These are phyloP conservation scores for Pouteria campechiana DNA, from an alignment of 179 eudicot species.

Conservation along the genomic window DNA sequence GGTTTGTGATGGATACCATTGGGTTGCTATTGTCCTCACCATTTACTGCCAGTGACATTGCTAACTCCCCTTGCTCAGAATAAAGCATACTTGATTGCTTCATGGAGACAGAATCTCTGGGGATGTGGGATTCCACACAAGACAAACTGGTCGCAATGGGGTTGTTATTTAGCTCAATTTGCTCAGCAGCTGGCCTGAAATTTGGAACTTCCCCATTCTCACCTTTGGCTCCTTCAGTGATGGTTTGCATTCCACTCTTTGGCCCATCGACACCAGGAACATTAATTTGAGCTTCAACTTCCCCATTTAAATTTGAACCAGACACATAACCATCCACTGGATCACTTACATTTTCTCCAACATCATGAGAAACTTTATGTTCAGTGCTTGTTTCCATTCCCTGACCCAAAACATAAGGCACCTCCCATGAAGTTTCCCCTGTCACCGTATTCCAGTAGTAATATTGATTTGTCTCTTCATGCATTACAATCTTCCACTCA, in stretches of 20 bases:
- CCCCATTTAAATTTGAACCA: constrained; percentile 11
- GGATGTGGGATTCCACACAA: constrained; percentile 13
- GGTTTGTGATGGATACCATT: too few relatives aligned
- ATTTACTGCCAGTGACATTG: too few relatives aligned
- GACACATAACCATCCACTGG: constrained; percentile 9
- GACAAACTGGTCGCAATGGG: constrained; percentile 9
- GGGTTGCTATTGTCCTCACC: too few relatives aligned
- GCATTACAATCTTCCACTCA: constrained; percentile 86
- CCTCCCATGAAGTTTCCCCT: constrained; percentile 95
- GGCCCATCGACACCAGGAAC: constrained; percentile 11
- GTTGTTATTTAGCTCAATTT: constrained; percentile 12
- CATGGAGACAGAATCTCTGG: constrained; percentile 10
- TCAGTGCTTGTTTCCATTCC: constrained; percentile 22
- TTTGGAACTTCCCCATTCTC: not conserved
- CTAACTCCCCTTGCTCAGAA: constrained; percentile 10
- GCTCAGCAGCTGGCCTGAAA: constrained; percentile 3
- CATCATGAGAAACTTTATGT: constrained; percentile 18
- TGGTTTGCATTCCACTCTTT: constrained; percentile 5
- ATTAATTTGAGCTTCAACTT: constrained; percentile 7
- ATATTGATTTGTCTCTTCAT: constrained; percentile 82
- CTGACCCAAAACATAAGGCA: constrained; percentile 52
- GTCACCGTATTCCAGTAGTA: constrained; percentile 85
- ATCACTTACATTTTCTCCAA: constrained; percentile 18
- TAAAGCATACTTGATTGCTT: constrained; percentile 2
- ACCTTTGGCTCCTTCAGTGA: constrained; percentile 1